Evolutionary conservation across 306 rosid species (phyloP).

Genomic region (Cucumis sativus): Cucumber_9930_V3 NC_026658.2:14136001-14136500

Average conservation of each 20-base stretch:
- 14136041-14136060: not conserved
- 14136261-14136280: too few species aligned
- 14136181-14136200: too few species aligned
- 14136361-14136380: not conserved
- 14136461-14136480: not conserved
- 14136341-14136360: not conserved
- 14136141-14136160: too few species aligned
- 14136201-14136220: too few species aligned
- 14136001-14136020: not conserved
- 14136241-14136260: too few species aligned
- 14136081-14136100: not conserved
- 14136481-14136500: not conserved
- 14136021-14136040: not conserved
- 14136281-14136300: too few species aligned
- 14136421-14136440: not conserved
- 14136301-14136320: too few species aligned
- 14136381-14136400: not conserved
- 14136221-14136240: too few species aligned
- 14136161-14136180: too few species aligned
- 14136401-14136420: not conserved
- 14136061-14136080: not conserved
- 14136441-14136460: not conserved
- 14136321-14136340: too few species aligned
- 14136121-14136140: not conserved
- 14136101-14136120: not conserved